Conservation (phyloP, 495 filamentous ascomycete genomes). For the Penicillium canariense region DNA sequence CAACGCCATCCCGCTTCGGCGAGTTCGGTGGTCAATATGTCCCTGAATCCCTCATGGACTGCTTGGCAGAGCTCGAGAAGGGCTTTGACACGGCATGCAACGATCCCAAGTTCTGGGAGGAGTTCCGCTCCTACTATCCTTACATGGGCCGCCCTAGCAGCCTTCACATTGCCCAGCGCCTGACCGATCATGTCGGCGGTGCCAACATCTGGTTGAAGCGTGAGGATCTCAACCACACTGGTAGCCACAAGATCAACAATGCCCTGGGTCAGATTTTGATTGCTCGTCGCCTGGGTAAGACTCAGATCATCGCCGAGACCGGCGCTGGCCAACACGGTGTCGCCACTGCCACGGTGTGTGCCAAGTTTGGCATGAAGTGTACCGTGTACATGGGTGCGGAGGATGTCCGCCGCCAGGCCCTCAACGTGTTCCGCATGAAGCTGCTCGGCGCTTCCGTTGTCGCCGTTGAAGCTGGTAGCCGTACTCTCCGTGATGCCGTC, state of each 20-base stretch:
- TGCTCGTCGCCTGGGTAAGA: slow-evolving; percentile 82
- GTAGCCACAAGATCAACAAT: slow-evolving; percentile 96
- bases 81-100: slow-evolving; percentile 86
- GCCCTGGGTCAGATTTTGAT: slow-evolving; percentile 87
- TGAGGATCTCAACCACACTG: slow-evolving; percentile 87
- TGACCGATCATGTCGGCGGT: slow-evolving; percentile 85
- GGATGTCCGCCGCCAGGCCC: slow-evolving; percentile 89
- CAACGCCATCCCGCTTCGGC: slow-evolving; percentile 81
- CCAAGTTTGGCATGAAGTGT: slow-evolving; percentile 94
- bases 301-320: slow-evolving; percentile 94
- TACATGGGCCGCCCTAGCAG: slow-evolving; percentile 96
- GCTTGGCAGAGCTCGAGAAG: slow-evolving; percentile 80
- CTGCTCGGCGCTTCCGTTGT: slow-evolving; percentile 87
- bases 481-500: slow-evolving; percentile 87
- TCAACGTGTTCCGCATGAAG: slow-evolving; percentile 96
- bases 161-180: slow-evolving; percentile 79
- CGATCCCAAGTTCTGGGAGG: slow-evolving; percentile 93
- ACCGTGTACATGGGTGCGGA: slow-evolving; percentile 96
- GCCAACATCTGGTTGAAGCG: slow-evolving; percentile 96
- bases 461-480: slow-evolving; percentile 80
- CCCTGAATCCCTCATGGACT: slow-evolving; percentile 97
- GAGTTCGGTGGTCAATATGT: slow-evolving; percentile 99
- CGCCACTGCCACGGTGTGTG: slow-evolving; percentile 91
- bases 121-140: slow-evolving; percentile 93
- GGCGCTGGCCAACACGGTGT: slow-evolving; percentile 97